Evolutionary conservation across 805 yeast species (phyloP).

Genomic region (Spathaspora sp.): DNA sequence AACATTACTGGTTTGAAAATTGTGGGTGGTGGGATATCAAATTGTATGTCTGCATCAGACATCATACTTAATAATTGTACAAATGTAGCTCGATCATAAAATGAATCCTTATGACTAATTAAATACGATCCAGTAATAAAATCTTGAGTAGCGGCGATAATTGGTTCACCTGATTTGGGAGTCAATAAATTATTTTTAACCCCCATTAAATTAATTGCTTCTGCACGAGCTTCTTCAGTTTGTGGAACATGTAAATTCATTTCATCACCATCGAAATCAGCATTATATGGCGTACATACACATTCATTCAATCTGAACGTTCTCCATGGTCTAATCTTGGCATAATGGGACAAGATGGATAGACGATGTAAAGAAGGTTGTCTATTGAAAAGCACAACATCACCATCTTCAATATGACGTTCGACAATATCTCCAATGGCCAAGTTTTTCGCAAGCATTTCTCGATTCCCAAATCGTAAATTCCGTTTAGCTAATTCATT

Average conservation of each 20-base stretch:
- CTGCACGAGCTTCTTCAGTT: conserved; percentile 98
- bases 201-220: conserved; percentile 98
- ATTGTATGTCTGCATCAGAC: conserved; percentile 86
- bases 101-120: conserved; percentile 89
- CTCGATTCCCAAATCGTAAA: conserved; percentile 82
- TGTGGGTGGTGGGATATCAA: conserved; percentile 95
- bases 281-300: conserved; percentile 99
- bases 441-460: conserved; percentile 69
- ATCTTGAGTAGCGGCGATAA: conserved; percentile 99
- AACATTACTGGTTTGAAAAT: conserved; percentile 81
- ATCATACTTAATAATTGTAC: conserved; percentile 86
- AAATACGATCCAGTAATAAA: conserved; percentile 95
- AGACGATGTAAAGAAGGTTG: conserved; percentile 96
- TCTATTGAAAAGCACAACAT: conserved; percentile 90
- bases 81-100: conserved; percentile 82
- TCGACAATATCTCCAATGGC: conserved; percentile 91
- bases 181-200: conserved; percentile 92
- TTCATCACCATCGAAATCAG: conserved; percentile 99
- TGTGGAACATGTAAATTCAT: conserved; percentile 99
- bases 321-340: conserved; percentile 96
- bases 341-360: conserved; percentile 92
- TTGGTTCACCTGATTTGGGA: conserved; percentile 98
- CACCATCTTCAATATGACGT: conserved; percentile 96
- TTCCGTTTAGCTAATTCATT: conserved; percentile 86
- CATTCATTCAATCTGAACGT: conserved; percentile 96